phyloP scores from a whole-genome alignment of 148 eudicot genomes.

The Bassia scoparia region DNA sequence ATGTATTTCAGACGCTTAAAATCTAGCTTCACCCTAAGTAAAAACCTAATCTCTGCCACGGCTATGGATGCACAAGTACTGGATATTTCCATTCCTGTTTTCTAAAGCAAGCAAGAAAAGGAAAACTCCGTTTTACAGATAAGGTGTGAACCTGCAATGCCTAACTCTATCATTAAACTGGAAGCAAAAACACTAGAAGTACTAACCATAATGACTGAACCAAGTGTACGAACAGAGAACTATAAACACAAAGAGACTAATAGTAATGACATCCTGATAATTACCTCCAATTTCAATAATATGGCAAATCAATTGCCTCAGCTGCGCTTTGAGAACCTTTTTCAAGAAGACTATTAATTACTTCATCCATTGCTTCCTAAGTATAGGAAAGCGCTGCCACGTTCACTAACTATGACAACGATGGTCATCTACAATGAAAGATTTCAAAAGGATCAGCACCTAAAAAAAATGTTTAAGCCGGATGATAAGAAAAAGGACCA shows the following conservation, averaged over 20 bases:
- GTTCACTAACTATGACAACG: constrained; percentile 41
- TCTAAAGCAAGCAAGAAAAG: too few relatives aligned
- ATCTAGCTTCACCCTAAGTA: not conserved
- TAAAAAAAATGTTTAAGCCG: not conserved
- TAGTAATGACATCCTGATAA: not conserved
- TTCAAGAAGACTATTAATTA: constrained; percentile 46
- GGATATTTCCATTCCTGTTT: too few relatives aligned
- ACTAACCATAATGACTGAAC: not conserved
- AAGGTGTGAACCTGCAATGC: not conserved
- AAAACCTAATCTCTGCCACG: not conserved
- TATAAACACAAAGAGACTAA: not conserved
- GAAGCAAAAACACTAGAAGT: not conserved
- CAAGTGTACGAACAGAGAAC: not conserved
- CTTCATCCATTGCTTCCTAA: constrained; percentile 54
- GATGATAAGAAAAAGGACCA: not conserved
- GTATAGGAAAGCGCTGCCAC: constrained; percentile 53
- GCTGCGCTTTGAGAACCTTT: constrained; percentile 57
- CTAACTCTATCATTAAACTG: not conserved
- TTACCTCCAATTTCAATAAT: constrained; percentile 86
- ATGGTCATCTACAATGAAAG: constrained; percentile 51
- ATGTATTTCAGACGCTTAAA: not conserved
- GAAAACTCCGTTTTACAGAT: too few relatives aligned
- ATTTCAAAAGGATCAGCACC: not conserved
- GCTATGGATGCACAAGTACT: not conserved
- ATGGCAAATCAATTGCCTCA: constrained; percentile 53